A percentile compares a stretch with the other conserved stretches of the same genome.
Evolutionary conservation across 73 alveolate species (phyloP).

Genomic region (Stentor roeselii): DNA sequence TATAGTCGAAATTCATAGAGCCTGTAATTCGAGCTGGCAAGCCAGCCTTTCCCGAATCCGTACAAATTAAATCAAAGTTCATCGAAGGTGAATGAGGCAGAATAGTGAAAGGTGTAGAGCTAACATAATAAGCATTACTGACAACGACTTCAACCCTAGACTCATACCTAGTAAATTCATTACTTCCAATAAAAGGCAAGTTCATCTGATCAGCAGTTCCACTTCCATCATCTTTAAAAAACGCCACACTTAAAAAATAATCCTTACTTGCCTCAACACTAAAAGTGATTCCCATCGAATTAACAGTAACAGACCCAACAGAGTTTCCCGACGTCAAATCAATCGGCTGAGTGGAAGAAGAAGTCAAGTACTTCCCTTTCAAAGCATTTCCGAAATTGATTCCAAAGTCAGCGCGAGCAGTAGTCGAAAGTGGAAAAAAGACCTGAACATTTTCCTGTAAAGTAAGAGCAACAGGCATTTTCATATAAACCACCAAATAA

Average conservation of each 20-base stretch:
- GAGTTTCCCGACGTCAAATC: background rate
- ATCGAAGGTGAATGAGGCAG: background rate
- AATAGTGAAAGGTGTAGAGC: background rate
- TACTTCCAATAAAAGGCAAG: background rate
- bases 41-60: background rate
- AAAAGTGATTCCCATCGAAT: background rate
- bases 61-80: background rate
- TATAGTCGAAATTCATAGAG: background rate
- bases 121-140: too few species aligned
- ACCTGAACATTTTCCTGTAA: background rate
- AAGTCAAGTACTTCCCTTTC: background rate
- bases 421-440: background rate
- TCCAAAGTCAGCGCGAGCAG: background rate
- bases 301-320: background rate
- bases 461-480: background rate
- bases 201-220: background rate
- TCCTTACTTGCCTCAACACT: background rate
- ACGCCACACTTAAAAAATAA: background rate
- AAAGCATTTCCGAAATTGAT: background rate
- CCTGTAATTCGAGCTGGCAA: background rate
- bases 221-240: background rate
- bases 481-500: background rate
- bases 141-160: background rate
- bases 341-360: background rate
- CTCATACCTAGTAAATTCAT: background rate